Percentiles rank a stretch among this genome's conserved stretches.
Conservation (phyloP, 768 basidiomycete species). For the Russula sp. region DNA sequence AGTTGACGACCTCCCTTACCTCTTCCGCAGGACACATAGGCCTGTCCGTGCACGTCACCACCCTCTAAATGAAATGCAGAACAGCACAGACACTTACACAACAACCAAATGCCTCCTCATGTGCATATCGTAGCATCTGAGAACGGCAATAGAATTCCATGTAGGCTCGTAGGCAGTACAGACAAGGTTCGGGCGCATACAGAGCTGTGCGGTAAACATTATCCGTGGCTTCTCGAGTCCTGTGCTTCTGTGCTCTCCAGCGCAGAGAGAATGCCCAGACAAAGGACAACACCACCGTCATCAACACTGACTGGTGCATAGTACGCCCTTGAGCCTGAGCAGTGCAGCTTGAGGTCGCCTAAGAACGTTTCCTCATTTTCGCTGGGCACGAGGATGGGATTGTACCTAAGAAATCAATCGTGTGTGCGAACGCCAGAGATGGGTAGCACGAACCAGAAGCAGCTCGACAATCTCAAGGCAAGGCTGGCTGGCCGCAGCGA, state of each 20-base stretch:
- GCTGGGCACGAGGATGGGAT: slow-evolving; percentile 71
- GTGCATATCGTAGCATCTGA: slow-evolving; percentile 53
- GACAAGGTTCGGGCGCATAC: slow-evolving; percentile 61
- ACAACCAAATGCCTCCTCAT: slow-evolving; percentile 28
- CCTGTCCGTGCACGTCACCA: slow-evolving; percentile 55
- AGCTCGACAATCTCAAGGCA: slow-evolving; percentile 49
- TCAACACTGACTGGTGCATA: slow-evolving; percentile 30
- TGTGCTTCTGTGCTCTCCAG: slow-evolving; percentile 61
- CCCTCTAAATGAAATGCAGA: slow-evolving; percentile 63
- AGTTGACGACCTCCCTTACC: no score
- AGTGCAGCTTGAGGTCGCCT: slow-evolving; percentile 32
- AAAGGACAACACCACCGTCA: slow-evolving; percentile 45
- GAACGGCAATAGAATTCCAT: slow-evolving; percentile 68
- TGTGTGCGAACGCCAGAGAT: not conserved
- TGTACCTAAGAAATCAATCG: slow-evolving; percentile 34
- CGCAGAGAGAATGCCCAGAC: slow-evolving; percentile 23
- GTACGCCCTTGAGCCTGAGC: slow-evolving; percentile 29
- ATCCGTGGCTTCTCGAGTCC: slow-evolving; percentile 65
- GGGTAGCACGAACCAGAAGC: slow-evolving; percentile 36
- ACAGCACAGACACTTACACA: no score
- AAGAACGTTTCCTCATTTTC: slow-evolving; percentile 58
- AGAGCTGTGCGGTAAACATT: slow-evolving; percentile 56
- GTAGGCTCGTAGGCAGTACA: slow-evolving; percentile 66
- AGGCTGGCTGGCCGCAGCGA: slow-evolving; percentile 44
- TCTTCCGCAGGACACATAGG: no score